phyloP scores from a whole-genome alignment of 1,139 yeast genomes.

The Candida sojae region DNA sequence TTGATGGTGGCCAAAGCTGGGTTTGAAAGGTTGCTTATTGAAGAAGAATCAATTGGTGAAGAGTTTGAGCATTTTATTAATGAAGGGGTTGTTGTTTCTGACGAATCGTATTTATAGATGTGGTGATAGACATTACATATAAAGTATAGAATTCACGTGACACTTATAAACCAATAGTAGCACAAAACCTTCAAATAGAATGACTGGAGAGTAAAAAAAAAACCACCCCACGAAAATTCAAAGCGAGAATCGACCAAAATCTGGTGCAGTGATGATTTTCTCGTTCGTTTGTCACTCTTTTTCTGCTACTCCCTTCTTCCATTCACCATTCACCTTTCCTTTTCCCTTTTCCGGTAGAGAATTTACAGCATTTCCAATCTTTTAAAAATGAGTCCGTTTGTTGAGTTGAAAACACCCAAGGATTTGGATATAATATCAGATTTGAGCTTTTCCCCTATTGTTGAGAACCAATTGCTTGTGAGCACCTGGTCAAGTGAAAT shows the following conservation, averaged over 20 bases:
- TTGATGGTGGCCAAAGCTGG: not conserved
- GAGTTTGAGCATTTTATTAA: not conserved
- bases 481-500: slow-evolving; percentile 46
- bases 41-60: not conserved
- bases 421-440: slow-evolving; percentile 33
- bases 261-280: too few species aligned
- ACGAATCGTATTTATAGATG: not conserved
- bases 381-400: slow-evolving; percentile 9
- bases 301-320: too few species aligned
- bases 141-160: too few species aligned
- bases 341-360: too few species aligned
- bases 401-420: slow-evolving; percentile 20
- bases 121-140: too few species aligned
- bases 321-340: too few species aligned
- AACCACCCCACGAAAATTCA: too few species aligned
- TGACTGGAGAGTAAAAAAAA: too few species aligned
- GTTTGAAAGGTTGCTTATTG: not conserved
- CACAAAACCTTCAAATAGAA: too few species aligned
- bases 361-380: not conserved
- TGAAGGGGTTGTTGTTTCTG: not conserved
- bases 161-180: too few species aligned
- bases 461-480: slow-evolving; percentile 31
- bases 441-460: slow-evolving; percentile 29
- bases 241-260: too few species aligned
- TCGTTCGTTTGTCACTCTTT: too few species aligned